Evolutionary conservation across 2,329 filamentous ascomycete genomes (phyloP).

Genomic region (Capronia epimyces): DNA sequence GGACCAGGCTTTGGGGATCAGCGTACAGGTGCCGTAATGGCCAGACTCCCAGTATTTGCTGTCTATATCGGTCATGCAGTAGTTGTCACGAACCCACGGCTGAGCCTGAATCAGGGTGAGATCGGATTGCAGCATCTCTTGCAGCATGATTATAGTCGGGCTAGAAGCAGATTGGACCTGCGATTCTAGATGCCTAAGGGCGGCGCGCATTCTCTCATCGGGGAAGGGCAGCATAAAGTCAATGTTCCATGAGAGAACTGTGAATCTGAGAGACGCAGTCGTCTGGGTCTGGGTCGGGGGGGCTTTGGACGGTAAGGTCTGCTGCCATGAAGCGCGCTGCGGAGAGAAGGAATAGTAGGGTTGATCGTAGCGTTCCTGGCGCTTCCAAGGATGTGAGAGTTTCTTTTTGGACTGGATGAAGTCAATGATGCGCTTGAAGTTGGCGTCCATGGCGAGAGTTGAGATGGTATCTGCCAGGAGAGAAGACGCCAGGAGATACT

Average conservation of each 20-base stretch:
- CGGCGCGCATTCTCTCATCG: constrained; percentile 40
- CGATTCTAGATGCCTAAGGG: constrained; percentile 37
- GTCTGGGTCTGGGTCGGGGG: neutral
- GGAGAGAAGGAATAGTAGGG: constrained; percentile 26
- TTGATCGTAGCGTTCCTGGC: constrained; percentile 25
- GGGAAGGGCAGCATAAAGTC: constrained; percentile 41
- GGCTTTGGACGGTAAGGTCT: constrained; percentile 1
- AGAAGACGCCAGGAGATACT: no score
- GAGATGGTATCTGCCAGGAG: neutral
- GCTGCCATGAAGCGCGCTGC: constrained; percentile 19
- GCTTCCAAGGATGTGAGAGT: constrained; percentile 26
- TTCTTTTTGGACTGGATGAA: constrained; percentile 26
- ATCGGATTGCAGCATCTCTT: constrained; percentile 49
- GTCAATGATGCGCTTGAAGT: constrained; percentile 21
- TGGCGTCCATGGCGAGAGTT: constrained; percentile 14
- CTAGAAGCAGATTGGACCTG: constrained; percentile 28
- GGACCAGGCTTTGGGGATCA: constrained; percentile 46
- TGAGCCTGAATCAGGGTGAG: constrained; percentile 41
- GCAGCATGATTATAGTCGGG: constrained; percentile 46
- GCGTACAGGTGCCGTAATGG: constrained; percentile 50
- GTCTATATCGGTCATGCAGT: constrained; percentile 47
- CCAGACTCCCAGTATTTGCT: constrained; percentile 42
- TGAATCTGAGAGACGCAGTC: constrained; percentile 22
- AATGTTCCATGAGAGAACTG: constrained; percentile 47
- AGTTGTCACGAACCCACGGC: constrained; percentile 46